A percentile compares a stretch with the other conserved stretches of the same genome.
phyloP scores from a whole-genome alignment of 495 filamentous ascomycete genomes.

The Hyphodiscus hymeniophilus region DNA sequence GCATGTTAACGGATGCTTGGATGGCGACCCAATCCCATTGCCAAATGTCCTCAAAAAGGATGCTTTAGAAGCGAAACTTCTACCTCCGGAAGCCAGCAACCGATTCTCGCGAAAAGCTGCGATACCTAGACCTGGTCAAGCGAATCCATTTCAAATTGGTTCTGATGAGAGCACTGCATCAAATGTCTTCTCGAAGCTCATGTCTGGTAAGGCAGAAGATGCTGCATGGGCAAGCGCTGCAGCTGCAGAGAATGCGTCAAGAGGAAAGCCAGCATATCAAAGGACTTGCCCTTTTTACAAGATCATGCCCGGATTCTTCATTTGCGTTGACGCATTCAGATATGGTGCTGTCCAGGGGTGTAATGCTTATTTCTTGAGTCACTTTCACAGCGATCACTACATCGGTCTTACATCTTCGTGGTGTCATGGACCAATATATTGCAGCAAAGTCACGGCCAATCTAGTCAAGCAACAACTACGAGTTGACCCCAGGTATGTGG shows the following conservation, averaged over 20 bases:
- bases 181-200: slow-evolving; percentile 85
- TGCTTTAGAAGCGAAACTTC: slow-evolving; percentile 24
- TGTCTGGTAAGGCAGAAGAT: slow-evolving; percentile 86
- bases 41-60: slow-evolving; percentile 21
- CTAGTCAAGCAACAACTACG: slow-evolving; percentile 78
- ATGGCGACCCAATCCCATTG: slow-evolving; percentile 59
- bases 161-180: slow-evolving; percentile 23
- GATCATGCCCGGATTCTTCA: slow-evolving; percentile 83
- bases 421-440: slow-evolving; percentile 93
- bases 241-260: slow-evolving; percentile 63
- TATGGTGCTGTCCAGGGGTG: slow-evolving; percentile 91
- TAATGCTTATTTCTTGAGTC: slow-evolving; percentile 92
- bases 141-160: slow-evolving; percentile 58
- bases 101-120: slow-evolving; percentile 54
- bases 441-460: slow-evolving; percentile 84
- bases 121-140: slow-evolving; percentile 66
- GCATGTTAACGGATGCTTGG: slow-evolving; percentile 92
- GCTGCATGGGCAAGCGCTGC: slow-evolving; percentile 83
- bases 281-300: slow-evolving; percentile 98
- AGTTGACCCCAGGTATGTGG: slow-evolving; percentile 79
- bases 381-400: slow-evolving; percentile 98
- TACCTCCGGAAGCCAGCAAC: slow-evolving; percentile 31
- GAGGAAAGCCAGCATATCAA: slow-evolving; percentile 84
- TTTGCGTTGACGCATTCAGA: slow-evolving; percentile 93
- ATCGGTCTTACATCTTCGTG: slow-evolving; percentile 81